Evolutionary conservation across 2,329 filamentous ascomycete species (phyloP).

Genomic region (Colletotrichum melonis): DNA sequence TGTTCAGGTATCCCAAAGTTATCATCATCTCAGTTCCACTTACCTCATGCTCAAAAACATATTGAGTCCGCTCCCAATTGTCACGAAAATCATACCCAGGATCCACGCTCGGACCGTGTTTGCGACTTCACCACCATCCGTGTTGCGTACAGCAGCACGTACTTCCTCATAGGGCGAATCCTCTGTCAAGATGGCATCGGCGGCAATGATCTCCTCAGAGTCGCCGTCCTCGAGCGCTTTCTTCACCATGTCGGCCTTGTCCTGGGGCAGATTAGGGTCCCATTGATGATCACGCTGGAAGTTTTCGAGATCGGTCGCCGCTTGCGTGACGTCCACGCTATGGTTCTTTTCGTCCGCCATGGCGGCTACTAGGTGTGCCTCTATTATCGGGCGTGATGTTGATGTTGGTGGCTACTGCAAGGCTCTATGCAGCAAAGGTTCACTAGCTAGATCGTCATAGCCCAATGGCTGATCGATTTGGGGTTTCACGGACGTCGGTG

Average conservation of each 20-base stretch:
- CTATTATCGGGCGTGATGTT: not conserved
- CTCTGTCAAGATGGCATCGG: conserved; percentile 46
- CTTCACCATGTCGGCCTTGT: conserved; percentile 46
- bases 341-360: conserved; percentile 6
- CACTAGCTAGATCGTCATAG: not conserved
- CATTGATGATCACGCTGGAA: conserved; percentile 47
- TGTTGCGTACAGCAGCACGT: conserved; percentile 33
- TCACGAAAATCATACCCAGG: conserved; percentile 56
- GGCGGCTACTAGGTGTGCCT: not conserved
- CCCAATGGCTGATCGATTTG: not conserved
- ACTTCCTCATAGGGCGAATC: conserved; percentile 52
- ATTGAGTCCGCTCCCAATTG: conserved; percentile 51
- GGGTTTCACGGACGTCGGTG: not conserved
- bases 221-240: conserved; percentile 45
- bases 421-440: not conserved
- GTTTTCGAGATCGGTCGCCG: conserved; percentile 40
- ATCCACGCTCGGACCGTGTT: conserved; percentile 56
- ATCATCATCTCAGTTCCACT: conserved; percentile 11
- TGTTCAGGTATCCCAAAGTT: too few relatives aligned
- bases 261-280: conserved; percentile 48
- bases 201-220: conserved; percentile 44
- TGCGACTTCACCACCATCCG: conserved; percentile 37
- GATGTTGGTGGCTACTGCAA: not conserved
- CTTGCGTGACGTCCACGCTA: conserved; percentile 2
- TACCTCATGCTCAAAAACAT: conserved; percentile 34